Evolutionary conservation across 1,284 basidiomycete species (phyloP), one percentile per base, ranked within the genome.

Genomic region (Chiua sp.): DNA sequence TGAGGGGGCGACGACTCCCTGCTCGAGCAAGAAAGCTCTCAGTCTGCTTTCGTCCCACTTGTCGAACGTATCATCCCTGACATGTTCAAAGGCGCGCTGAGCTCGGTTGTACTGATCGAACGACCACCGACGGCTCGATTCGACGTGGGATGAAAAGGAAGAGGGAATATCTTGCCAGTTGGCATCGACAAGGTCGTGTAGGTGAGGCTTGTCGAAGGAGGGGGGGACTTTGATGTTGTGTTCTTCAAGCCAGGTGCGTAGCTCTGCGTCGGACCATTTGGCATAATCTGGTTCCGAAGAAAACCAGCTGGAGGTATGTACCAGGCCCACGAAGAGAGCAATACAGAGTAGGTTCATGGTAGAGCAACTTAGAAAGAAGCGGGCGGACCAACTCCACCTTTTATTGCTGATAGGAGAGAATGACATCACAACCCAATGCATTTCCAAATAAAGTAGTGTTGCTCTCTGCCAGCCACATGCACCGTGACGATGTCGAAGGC

Each of bases 11-110:
- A 97, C 86, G 62, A 96, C 81, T 50, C 94, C 94, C 64, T 95
- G 88, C 70, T 93, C 86, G 59, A 97, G 84, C n/a, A 98, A 81
- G 77, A 91, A 96, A 65, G 91, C 80, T 66, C 94, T 85, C 32
- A 97, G 80, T 51, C 84, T 83, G 32, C 87, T 89, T 71, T 97
- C 94, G 69, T 92, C 87, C 94, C 94, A 97, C 7, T 78, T 76
- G 56, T 90, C 87, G 59, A 90, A 88, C 3, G 82, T 73, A n/a
- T 80, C 75, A 8, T 82, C 77, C 72, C 84, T 81, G 57, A 86
- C 37, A 59, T 86, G 79, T 51, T 82, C 77, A 65, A 92, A 93
- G 32, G 84, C 78, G 65, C 86, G 82, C 74, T 94, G 91, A 7
- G 89, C 91, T 39, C 77, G 74, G 53, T 76, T 66, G 73, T 87